phyloP scores from a whole-genome alignment of 495 filamentous ascomycete genomes.

The Podospora sp. region DNA sequence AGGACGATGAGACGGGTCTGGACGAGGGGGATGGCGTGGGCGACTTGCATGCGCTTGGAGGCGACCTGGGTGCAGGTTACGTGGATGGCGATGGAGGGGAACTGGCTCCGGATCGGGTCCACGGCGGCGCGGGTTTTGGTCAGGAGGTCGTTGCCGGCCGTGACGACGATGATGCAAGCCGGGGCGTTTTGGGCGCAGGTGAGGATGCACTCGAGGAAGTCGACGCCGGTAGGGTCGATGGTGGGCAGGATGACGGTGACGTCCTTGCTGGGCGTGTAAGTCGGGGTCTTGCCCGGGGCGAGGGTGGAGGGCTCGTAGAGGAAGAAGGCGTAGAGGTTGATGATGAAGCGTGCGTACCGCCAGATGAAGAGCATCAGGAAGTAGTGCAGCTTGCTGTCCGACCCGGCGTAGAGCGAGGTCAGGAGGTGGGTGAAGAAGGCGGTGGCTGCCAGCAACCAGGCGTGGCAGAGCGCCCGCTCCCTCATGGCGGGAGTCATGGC shows the following conservation, averaged over 20 bases:
- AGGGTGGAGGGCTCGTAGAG: conserved; percentile 43
- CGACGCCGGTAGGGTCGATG: conserved; percentile 40
- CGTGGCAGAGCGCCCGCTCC: neutral
- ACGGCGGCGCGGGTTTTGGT: conserved; percentile 20
- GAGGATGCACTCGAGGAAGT: conserved; percentile 40
- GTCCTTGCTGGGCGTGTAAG: conserved; percentile 42
- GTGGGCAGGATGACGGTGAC: conserved; percentile 61
- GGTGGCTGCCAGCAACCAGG: neutral
- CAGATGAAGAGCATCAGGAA: conserved; percentile 32
- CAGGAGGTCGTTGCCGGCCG: conserved; percentile 31
- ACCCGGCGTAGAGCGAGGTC: neutral
- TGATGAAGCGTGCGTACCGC: conserved; percentile 51
- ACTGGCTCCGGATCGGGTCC: conserved; percentile 3
- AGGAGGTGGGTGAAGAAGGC: neutral
- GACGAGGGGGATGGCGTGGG: conserved; percentile 45
- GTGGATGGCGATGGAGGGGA: conserved; percentile 25
- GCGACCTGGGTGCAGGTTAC: conserved; percentile 32
- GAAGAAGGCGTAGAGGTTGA: conserved; percentile 50
- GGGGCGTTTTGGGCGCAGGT: conserved; percentile 38
- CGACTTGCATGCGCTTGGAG: conserved; percentile 55
- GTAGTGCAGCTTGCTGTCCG: conserved; percentile 22
- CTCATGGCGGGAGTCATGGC: too few species aligned
- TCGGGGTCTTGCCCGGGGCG: conserved; percentile 31
- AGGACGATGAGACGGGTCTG: conserved; percentile 51
- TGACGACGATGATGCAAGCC: conserved; percentile 42